Base-by-base conservation (phyloP, 345 rosid genomes). In the Ailanthus altissimus region DNA sequence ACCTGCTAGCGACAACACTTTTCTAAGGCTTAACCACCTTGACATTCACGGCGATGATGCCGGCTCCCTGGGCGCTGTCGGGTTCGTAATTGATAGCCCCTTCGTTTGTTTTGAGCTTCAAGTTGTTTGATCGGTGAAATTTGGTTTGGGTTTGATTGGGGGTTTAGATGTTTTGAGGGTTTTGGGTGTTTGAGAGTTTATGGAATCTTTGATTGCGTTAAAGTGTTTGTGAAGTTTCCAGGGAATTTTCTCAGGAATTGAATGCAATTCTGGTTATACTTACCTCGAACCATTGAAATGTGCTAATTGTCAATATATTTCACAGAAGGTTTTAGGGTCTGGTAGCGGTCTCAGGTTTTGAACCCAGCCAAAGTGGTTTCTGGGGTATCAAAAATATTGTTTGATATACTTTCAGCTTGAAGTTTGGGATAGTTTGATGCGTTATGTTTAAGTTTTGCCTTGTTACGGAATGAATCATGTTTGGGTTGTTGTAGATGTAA, bases 31-130 rank as follows among this genome's bases (percentile, higher is more conserved):
- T 42, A 90, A 94, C 83, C 91, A 89, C 80, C 91, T 94, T 62
- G 98, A 94, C 63, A 91, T 92, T 80, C 97, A 94, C 23, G 98
- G 93, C 16, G 99, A 97, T 36, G 98, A 97, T 81, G 91, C 93
- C 56, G 99, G 87, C 57, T 94, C 99, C 43, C 97, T 86, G 80
- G 97, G 84, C 64, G 88, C 89, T 72, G 85, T 88, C 58, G 97
- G 88, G 99, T 85, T 14, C 53, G 86, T 71, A 16, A 50, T 73
- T 88, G 79, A 86, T 25, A 72, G 69, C 42, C 68, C 26, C 32
- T 72, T 10, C 13, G 25, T 23, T 26, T 8, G 5, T 26, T 51
- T 51, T 43, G 10, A 2, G 5, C 75, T 45, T 67, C 43, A 53
- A 62, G 75, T 53, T 69, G 67, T 59, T 49, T 56, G 14, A 42